Evolutionary conservation across 208 protist genomes (phyloP).

Genomic region (Trypanosoma conorhini): DNA sequence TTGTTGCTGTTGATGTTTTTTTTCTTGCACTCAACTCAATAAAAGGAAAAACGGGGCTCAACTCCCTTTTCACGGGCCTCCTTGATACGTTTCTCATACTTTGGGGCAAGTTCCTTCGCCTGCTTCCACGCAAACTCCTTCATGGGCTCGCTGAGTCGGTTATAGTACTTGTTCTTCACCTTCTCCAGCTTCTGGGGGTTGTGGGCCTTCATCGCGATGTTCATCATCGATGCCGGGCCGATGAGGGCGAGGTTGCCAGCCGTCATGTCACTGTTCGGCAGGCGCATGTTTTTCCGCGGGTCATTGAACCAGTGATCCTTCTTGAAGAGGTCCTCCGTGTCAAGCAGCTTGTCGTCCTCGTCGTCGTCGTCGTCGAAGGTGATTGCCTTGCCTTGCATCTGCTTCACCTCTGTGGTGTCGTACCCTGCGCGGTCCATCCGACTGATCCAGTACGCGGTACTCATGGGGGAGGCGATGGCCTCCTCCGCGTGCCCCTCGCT

Average conservation of each 20-base stretch:
- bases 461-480: conserved; percentile 84
- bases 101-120: conserved; percentile 89
- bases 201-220: conserved; percentile 81
- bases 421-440: conserved; percentile 85
- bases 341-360: conserved; percentile 59
- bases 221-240: conserved; percentile 89
- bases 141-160: conserved; percentile 78
- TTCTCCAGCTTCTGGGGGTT: conserved; percentile 84
- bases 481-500: conserved; percentile 76
- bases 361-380: conserved; percentile 69
- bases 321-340: conserved; percentile 87
- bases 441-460: conserved; percentile 86
- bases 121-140: conserved; percentile 87
- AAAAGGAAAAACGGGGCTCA: conserved; percentile 87
- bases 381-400: conserved; percentile 69
- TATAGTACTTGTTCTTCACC: conserved; percentile 85
- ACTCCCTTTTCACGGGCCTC: conserved; percentile 76
- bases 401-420: conserved; percentile 78
- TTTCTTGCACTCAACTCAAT: conserved; percentile 33
- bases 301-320: conserved; percentile 90
- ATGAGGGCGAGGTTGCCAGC: conserved; percentile 80
- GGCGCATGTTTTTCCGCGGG: conserved; percentile 74
- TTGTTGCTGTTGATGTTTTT: no score
- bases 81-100: conserved; percentile 82
- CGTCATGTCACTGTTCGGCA: conserved; percentile 84